phyloP scores from a whole-genome alignment of 352 stramenopile species.

The Phytophthora citrophthora region DNA sequence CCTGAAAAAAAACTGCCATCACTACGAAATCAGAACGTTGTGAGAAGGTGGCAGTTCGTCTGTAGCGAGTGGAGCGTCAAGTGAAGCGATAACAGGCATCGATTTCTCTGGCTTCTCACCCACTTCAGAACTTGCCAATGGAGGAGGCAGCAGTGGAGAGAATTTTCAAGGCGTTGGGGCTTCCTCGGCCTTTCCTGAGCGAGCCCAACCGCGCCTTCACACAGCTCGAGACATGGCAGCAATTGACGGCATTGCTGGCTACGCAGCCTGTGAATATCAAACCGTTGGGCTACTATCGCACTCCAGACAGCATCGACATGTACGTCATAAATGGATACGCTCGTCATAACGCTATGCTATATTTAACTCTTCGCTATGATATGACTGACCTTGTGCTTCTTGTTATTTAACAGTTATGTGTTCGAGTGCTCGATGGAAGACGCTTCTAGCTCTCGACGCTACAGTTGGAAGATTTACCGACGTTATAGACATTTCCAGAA shows the following conservation, averaged over 20 bases:
- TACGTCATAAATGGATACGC: constrained; percentile 32
- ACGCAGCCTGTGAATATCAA: constrained; percentile 55
- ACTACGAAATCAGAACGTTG: constrained; percentile 23
- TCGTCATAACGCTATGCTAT: constrained; percentile 4
- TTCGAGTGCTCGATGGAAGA: constrained; percentile 71
- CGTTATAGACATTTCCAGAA: constrained; percentile 87
- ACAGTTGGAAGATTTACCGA: constrained; percentile 83
- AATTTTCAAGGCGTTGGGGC: constrained; percentile 58
- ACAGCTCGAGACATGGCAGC: constrained; percentile 65
- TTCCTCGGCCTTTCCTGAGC: constrained; percentile 67
- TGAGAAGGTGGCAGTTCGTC: constrained; percentile 14
- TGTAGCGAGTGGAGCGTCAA: not conserved
- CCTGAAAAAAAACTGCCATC: constrained; percentile 1
- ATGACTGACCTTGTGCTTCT: constrained; percentile 1
- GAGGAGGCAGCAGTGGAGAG: constrained; percentile 52
- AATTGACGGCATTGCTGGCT: constrained; percentile 62
- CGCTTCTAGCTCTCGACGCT: constrained; percentile 28
- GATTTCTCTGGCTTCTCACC: too few species aligned
- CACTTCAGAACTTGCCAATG: constrained; percentile 18
- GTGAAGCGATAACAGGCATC: not conserved
- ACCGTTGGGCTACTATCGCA: constrained; percentile 82
- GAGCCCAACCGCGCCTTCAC: constrained; percentile 71
- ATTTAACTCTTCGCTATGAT: constrained; percentile 2
- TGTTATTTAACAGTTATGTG: constrained; percentile 62
- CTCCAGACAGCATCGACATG: constrained; percentile 82